Evolutionary conservation across 2,329 filamentous ascomycete genomes (phyloP).

Genomic region (Canariomyces notabilis): DNA sequence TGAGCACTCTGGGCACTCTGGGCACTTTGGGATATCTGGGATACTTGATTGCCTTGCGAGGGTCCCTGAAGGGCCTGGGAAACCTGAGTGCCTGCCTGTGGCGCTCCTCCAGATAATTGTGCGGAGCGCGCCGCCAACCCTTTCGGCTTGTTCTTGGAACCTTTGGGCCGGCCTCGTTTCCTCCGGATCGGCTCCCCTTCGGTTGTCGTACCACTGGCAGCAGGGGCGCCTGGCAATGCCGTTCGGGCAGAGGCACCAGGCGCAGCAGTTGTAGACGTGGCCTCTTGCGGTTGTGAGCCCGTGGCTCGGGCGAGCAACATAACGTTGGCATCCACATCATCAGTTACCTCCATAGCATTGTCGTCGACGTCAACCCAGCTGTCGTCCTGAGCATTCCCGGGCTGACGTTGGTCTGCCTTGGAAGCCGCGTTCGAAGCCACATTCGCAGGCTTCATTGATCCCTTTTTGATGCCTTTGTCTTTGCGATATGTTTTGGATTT

Average conservation of each 20-base stretch:
- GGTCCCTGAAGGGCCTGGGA: neutral
- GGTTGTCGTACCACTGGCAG: neutral
- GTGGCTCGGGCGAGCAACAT: slow-evolving; percentile 22
- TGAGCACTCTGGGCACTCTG: neutral
- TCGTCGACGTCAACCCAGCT: slow-evolving; percentile 45
- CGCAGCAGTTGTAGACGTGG: neutral
- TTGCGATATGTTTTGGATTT: slow-evolving; percentile 43
- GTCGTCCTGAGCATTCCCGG: slow-evolving; percentile 30
- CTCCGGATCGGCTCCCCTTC: slow-evolving; percentile 28
- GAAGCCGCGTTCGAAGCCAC: too few species aligned
- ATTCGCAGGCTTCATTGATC: slow-evolving; percentile 28
- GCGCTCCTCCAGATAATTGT: neutral
- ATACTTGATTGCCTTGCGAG: too few species aligned
- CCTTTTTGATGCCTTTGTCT: slow-evolving; percentile 50
- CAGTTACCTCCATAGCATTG: slow-evolving; percentile 24
- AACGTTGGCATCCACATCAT: slow-evolving; percentile 20
- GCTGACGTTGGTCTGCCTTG: slow-evolving; percentile 6
- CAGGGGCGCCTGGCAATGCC: slow-evolving; percentile 12
- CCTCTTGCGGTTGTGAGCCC: slow-evolving; percentile 10
- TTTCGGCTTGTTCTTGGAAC: slow-evolving; percentile 47
- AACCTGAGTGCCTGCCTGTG: neutral
- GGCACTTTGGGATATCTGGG: slow-evolving; percentile 1
- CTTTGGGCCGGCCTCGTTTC: slow-evolving; percentile 46
- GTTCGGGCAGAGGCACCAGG: slow-evolving; percentile 7
- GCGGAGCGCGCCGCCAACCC: slow-evolving; percentile 19